Base-by-base conservation (phyloP, 768 basidiomycete species). In the Agaricus bisporus region DNA sequence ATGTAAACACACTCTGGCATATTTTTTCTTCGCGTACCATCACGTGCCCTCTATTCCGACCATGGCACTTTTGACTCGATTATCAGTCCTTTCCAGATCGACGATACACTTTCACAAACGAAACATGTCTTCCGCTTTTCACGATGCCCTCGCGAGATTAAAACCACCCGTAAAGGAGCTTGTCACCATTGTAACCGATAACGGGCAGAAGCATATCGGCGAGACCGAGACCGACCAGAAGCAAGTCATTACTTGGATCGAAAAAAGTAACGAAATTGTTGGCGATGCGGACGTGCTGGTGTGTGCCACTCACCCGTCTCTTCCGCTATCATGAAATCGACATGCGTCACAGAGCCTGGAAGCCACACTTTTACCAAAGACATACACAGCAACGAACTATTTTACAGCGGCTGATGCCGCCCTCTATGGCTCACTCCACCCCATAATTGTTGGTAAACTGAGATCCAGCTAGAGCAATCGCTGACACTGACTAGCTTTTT, bases 371-470 rank as follows among this genome's bases (percentile, higher is more conserved):
- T 71, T 79, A 12, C 82, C 89, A 20, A 79, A 85, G 62, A 97
- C 94, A 20, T 98, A 91, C 69, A 68, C 94, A 61, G 88, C 93
- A 61, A 81, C 80, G 65, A 89, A 91, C 69, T 80, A 87, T 60
- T 74, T 93, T 51, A 91, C 93, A 17, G 88, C 84, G 3, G 95
- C 95, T 42, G 97, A 99, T 68, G 81, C 93, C 51, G 90, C 89
- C 9, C 70, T 98, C 46, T 98, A 95, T 67, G 93, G 87, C 22
- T 81, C 85, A n/a, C 77, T 98, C 28, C 88, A 95, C 66, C 85
- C 92, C 6, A 73, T 78, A 46, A 65, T 95, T 57, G 95, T 97
- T 65, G 56, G 90, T 51, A 32, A 41, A 48, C 37, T 47, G 17
- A 37, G 14, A 20, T n/a, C 41, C 18, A 50, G 32, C 44, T 43